Evolutionary conservation across 208 protist genomes (phyloP).

Genomic region (Leishmania tropica): DNA sequence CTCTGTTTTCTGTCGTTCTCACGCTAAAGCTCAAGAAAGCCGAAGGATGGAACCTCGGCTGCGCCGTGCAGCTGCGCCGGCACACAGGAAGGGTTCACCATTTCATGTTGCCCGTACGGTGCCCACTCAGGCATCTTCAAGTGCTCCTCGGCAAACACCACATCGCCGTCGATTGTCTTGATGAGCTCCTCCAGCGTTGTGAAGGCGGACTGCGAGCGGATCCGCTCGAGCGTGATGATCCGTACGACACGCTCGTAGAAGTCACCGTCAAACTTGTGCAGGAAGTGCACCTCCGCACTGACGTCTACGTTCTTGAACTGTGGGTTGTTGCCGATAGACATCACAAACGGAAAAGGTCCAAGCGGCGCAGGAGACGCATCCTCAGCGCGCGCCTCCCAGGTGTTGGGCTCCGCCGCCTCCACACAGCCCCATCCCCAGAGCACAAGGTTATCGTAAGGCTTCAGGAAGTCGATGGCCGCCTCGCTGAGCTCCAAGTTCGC

Average conservation of each 20-base stretch:
- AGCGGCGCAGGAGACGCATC: background rate
- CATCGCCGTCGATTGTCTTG: slow-evolving; percentile 74
- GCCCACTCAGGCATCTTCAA: slow-evolving; percentile 35
- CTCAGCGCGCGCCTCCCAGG: background rate
- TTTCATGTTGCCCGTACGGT: slow-evolving; percentile 32
- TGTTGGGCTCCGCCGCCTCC: slow-evolving; percentile 15
- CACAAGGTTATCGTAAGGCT: slow-evolving; percentile 65
- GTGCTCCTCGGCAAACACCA: slow-evolving; percentile 33
- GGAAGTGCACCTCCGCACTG: slow-evolving; percentile 89
- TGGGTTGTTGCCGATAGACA: slow-evolving; percentile 91
- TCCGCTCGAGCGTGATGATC: slow-evolving; percentile 58
- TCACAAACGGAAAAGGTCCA: slow-evolving; percentile 76
- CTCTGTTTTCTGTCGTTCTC: background rate
- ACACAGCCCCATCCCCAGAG: slow-evolving; percentile 88
- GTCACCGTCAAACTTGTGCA: slow-evolving; percentile 82
- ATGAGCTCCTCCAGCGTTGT: slow-evolving; percentile 80
- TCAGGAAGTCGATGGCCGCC: slow-evolving; percentile 40
- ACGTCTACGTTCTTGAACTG: slow-evolving; percentile 82
- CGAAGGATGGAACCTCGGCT: slow-evolving; percentile 20
- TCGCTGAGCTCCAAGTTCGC: slow-evolving; percentile 77
- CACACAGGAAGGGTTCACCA: slow-evolving; percentile 37
- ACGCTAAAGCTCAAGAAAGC: slow-evolving; percentile 6
- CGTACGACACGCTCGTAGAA: slow-evolving; percentile 89
- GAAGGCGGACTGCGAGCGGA: slow-evolving; percentile 72
- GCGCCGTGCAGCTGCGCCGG: slow-evolving; percentile 13